phyloP scores from a whole-genome alignment of 148 eudicot genomes.

The Cornus controversa region DNA sequence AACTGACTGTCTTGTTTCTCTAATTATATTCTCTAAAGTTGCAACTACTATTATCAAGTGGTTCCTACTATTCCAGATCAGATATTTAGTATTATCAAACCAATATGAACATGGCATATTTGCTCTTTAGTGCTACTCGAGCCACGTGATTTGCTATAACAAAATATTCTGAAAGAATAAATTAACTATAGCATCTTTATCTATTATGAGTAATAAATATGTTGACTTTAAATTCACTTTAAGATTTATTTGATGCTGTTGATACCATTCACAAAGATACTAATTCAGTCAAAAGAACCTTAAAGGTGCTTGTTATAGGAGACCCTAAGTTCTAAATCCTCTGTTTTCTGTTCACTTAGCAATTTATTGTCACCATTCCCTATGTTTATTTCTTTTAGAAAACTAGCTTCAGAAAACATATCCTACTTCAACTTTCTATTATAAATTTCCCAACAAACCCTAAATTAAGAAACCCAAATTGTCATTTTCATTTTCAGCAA shows the following conservation, averaged over 20 bases:
- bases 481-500: too few relatives aligned
- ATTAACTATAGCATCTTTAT: background rate
- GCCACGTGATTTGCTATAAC: too few relatives aligned
- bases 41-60: too few relatives aligned
- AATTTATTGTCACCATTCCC: background rate
- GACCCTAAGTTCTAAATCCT: background rate
- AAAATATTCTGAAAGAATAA: too few relatives aligned
- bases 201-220: too few relatives aligned
- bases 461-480: background rate
- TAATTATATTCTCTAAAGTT: too few relatives aligned
- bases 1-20: too few relatives aligned
- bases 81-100: background rate
- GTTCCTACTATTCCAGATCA: too few relatives aligned
- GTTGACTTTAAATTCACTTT: background rate
- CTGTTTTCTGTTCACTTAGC: background rate
- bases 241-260: background rate
- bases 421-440: background rate
- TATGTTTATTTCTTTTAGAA: background rate
- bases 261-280: background rate
- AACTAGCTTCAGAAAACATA: background rate
- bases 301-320: background rate
- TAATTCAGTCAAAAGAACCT: background rate
- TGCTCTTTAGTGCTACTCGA: background rate
- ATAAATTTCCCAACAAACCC: background rate
- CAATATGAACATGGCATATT: background rate